Evolutionary conservation across 805 yeast species (phyloP), one percentile per base, ranked within the genome.

Genomic region (Dipodascus albidus): DNA sequence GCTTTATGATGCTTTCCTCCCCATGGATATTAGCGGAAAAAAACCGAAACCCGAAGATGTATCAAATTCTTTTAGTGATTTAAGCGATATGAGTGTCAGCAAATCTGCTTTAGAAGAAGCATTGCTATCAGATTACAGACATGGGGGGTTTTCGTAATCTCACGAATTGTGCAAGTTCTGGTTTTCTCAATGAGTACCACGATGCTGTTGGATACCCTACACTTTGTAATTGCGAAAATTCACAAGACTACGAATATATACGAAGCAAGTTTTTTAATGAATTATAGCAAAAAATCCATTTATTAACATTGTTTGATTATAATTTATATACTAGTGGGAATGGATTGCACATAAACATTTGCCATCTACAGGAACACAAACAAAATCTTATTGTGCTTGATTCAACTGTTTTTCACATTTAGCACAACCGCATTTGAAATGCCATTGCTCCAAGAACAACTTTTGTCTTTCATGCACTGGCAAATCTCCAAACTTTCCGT

Each of bases 351-450:
- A n/a, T n/a, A n/a, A n/a, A n/a, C n/a, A n/a, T n/a, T n/a, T n/a
- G n/a, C n/a, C n/a, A n/a, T n/a, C n/a, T n/a, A n/a, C n/a, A n/a
- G n/a, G n/a, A n/a, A n/a, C n/a, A n/a, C n/a, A n/a, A n/a, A n/a
- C n/a, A n/a, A n/a, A n/a, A n/a, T n/a, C n/a, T n/a, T n/a, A 17
- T 14, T 38, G 14, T 21, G n/a, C 20, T 23, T n/a, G 11, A 15
- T 23, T 23, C 31, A 47, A 47, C 49, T 47, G 19, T 15, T n/a
- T 17, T 9, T 11, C 42, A 54, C 87, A 81, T 52, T 74, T 70
- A 1, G 53, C 60, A 62, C 86, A 82, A 1, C 66, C 68, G 62
- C 87, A 82, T 15, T 66, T 66, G 58, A 82, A 82, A 59, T 80
- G 80, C 87, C 87, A 82, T 48, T 74, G 74, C 49, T 74, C 77